These are phyloP conservation scores for Apocynum venetum DNA, from an alignment of 257 asterid species.

Conservation along the genomic window DNA sequence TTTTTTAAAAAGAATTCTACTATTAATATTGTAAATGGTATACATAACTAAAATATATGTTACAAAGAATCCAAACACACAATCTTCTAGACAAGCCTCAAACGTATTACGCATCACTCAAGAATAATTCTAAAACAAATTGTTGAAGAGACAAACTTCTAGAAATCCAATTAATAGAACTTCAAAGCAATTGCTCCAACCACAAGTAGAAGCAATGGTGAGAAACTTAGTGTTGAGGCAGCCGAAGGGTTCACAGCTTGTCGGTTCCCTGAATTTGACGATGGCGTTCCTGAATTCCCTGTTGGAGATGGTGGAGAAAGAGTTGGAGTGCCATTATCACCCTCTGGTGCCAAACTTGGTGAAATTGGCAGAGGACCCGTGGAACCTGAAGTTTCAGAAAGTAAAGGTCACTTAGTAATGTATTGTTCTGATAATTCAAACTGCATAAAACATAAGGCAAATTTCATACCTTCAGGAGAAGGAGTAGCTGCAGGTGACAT, in stretches of 20 bases:
- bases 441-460: too few relatives aligned
- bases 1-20: not conserved
- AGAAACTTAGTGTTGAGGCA: constrained; percentile 24
- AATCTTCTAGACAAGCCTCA: not conserved
- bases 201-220: constrained; percentile 20
- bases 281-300: constrained; percentile 10
- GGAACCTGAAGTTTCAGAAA: constrained; percentile 12
- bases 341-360: constrained; percentile 31
- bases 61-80: constrained; percentile 9
- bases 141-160: not conserved
- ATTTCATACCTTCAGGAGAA: constrained; percentile 27
- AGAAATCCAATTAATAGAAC: constrained; percentile 16
- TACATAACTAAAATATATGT: not conserved
- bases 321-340: constrained; percentile 12
- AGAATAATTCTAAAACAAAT: not conserved
- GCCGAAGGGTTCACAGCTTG: constrained; percentile 28
- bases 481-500: constrained; percentile 27
- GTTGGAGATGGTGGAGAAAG: constrained; percentile 25
- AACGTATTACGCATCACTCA: not conserved
- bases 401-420: not conserved
- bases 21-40: not conserved
- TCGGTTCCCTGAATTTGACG: constrained; percentile 14
- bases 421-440: constrained; percentile 7
- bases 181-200: constrained; percentile 27
- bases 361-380: constrained; percentile 13